Evolutionary conservation across 192 early-diverging fungal genomes (phyloP), one percentile per base, ranked within the genome.

Genomic region (Rhizophlyctis rosea): DNA sequence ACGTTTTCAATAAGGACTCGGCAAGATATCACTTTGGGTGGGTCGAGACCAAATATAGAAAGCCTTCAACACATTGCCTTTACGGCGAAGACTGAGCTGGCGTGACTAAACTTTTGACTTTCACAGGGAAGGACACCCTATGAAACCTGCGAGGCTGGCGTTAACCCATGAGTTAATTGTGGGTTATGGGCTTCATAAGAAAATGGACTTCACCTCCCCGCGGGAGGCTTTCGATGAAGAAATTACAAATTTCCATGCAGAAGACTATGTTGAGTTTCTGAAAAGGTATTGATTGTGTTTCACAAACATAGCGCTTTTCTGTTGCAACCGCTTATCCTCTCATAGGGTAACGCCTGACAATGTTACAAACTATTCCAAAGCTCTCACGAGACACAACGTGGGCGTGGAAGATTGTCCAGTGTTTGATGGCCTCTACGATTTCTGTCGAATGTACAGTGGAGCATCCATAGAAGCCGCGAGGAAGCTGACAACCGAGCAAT

Each of bases 91-190:
- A 34, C 23, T n/a, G 29, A 13, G n/a, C 2, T 11, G 3, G 11
- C 0, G 18, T 29, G 3, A 30, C 5, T 50, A 59, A 28, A 4
- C 3, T 21, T 7, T 35, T 21, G 4, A 13, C 21, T 4, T 3
- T 3, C 3, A 80, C 82, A 73, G 74, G 18, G 74, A 75, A 56
- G 91, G 90, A 34, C 96, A 98, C 70, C 91, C 90, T 16, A 98
- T 98, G 96, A 98, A 98, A 70, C 96, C 96, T n/a, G 86, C 91
- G 28, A 81, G 96, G 63, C 90, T 98, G 63, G 89, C 90, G 50
- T 89, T 98, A 81, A 88, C 91, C 0, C 93, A 98, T 73, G 90
- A 91, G 68, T 77, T 98, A 35, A 88, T 98, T 28, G 77, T 93
- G 50, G 90, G 88, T 44, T 98, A 98, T 70, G 93, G 91, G 0